Evolutionary conservation across 768 basidiomycete genomes (phyloP), one percentile per base, ranked within the genome.

Genomic region (Collybia mongolica): DNA sequence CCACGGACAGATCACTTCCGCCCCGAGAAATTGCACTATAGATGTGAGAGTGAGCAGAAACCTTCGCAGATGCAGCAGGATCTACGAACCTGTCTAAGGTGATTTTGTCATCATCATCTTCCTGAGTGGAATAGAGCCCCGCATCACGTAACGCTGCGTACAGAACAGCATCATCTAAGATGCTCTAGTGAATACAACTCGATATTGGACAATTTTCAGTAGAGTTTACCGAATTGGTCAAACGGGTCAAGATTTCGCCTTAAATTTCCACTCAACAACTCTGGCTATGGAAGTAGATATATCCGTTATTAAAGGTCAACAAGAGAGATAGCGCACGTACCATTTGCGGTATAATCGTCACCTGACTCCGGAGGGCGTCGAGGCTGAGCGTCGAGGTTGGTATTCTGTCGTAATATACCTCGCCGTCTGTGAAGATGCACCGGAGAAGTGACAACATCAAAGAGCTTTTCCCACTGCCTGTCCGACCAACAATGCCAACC

Each of bases 1-100:
- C 90, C 35, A 87, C 83, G 1, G 85, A 87, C 54, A 91, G 80
- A 61, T 91, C 91, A 17, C 74, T 65, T 3, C 89, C 89, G 4
- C 85, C 86, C 2, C 70, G 70, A 5, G 73, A 58, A 20, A 82
- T 69, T 9, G 55, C 53, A 20, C 68, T 77, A 46, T n/a, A 32
- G 32, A 14, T 5, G 14, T 12, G 7, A 9, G 7, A 9, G 7
- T 32, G 14, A 9, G 11, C 9, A 11, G 11, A 32, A 32, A 32
- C 14, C 11, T 3, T 2, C 3, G 32, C 7, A 3, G 11, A 32
- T 12, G 11, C 14, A 9, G 32, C 9, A 32, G 11, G 32, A 32
- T 14, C 7, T 32, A 14, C 68, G 15, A 46, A 51, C 11, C 64
- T 75, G 44, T 82, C 78, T 19, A 83, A 60, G 8, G 69, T 73